Percentiles rank a stretch among this genome's conserved stretches.
phyloP scores from a whole-genome alignment of 2,329 filamentous ascomycete genomes.

The Aspergillus thermomutatus region DNA sequence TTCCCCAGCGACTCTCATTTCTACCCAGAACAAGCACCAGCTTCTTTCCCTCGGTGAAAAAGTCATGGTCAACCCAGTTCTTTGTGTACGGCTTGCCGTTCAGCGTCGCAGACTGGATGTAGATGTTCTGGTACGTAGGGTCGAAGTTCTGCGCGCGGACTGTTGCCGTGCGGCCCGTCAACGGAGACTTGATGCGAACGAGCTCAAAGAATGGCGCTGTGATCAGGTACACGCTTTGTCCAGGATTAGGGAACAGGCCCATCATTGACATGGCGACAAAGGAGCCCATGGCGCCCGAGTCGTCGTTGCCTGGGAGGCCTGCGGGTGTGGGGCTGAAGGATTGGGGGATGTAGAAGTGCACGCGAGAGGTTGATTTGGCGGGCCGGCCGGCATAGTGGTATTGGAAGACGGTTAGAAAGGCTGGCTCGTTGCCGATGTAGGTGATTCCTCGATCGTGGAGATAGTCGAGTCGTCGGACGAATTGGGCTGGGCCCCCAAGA shows the following conservation, averaged over 20 bases:
- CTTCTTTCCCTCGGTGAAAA: slow-evolving; percentile 63
- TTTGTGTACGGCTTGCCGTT: slow-evolving; percentile 58
- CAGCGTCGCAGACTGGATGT: slow-evolving; percentile 64
- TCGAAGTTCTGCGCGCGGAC: slow-evolving; percentile 61
- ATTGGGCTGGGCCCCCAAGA: slow-evolving; percentile 57
- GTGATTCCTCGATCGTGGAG: slow-evolving; percentile 62
- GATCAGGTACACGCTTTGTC: slow-evolving; percentile 67
- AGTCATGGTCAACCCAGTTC: slow-evolving; percentile 66
- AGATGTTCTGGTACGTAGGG: slow-evolving; percentile 53
- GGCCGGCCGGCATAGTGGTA: slow-evolving; percentile 68
- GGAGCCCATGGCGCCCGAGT: slow-evolving; percentile 66
- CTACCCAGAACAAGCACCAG: slow-evolving; percentile 61
- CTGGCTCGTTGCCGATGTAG: slow-evolving; percentile 64
- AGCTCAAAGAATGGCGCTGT: slow-evolving; percentile 63
- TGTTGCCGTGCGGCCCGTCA: slow-evolving; percentile 59
- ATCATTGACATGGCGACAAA: slow-evolving; percentile 66
- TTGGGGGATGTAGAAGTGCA: slow-evolving; percentile 61
- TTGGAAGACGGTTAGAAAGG: slow-evolving; percentile 63
- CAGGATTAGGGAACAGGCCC: slow-evolving; percentile 65
- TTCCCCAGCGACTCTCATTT: slow-evolving; percentile 66
- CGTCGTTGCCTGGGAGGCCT: slow-evolving; percentile 67
- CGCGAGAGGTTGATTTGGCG: slow-evolving; percentile 47
- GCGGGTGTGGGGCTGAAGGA: slow-evolving; percentile 56
- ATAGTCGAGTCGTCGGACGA: slow-evolving; percentile 59
- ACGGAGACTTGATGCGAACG: slow-evolving; percentile 56